phyloP scores from a whole-genome alignment of 2,329 filamentous ascomycete species.

The Myriosclerotinia scirpicola region DNA sequence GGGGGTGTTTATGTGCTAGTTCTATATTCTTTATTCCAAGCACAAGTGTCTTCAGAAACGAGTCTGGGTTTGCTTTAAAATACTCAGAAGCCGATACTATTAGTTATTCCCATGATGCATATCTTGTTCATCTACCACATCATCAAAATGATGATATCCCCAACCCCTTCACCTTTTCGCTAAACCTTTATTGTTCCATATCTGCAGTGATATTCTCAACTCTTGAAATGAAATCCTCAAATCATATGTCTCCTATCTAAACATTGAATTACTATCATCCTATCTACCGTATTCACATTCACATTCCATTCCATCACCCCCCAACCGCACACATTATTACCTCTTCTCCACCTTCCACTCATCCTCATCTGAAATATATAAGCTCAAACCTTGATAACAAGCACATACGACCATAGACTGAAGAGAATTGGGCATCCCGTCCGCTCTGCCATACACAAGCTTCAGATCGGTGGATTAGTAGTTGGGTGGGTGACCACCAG shows the following conservation, averaged over 20 bases:
- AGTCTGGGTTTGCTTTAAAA: neutral
- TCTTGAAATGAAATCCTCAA: neutral
- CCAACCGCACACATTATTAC: too few relatives aligned
- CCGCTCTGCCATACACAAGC: constrained; percentile 17
- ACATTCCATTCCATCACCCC: neutral
- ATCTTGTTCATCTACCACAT: neutral
- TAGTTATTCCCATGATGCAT: neutral
- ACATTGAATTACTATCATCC: neutral
- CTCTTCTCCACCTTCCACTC: neutral
- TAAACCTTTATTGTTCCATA: neutral
- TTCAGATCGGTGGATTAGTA: constrained; percentile 17
- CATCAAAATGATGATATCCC: neutral
- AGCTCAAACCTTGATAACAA: neutral
- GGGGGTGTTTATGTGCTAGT: neutral
- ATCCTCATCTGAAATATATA: neutral
- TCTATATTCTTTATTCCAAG: neutral
- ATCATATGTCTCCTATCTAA: neutral
- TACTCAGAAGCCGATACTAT: neutral
- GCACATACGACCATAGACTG: constrained; percentile 16
- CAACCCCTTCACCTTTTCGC: neutral
- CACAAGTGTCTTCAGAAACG: neutral
- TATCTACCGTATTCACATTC: neutral
- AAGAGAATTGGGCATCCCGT: constrained; percentile 18
- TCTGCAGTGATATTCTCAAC: neutral
- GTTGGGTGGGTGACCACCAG: constrained; percentile 15